Evolutionary conservation across 768 basidiomycete genomes (phyloP).

Genomic region (Vararia minispora): DNA sequence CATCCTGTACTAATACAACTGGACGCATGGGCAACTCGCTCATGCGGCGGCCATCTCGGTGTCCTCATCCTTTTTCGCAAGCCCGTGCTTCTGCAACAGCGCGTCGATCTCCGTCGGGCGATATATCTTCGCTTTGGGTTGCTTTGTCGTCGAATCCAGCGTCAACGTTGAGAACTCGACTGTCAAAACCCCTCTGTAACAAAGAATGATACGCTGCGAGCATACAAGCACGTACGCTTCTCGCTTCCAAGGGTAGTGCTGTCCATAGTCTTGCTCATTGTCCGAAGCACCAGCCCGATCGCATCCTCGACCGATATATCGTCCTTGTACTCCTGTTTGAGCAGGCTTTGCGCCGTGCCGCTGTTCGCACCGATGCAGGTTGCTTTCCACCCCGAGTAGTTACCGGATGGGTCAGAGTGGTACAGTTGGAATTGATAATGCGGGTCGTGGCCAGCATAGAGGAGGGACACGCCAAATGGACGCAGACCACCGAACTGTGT

Average conservation of each 20-base stretch:
- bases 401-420: constrained; percentile 96
- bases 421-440: constrained; percentile 96
- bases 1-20: no score
- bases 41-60: constrained; percentile 62
- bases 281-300: constrained; percentile 80
- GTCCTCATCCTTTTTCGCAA: constrained; percentile 84
- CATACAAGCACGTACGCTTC: constrained; percentile 53
- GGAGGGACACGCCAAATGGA: constrained; percentile 93
- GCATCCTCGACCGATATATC: constrained; percentile 87
- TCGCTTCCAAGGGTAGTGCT: constrained; percentile 94
- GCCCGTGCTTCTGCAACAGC: constrained; percentile 62
- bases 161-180: constrained; percentile 97
- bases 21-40: no score
- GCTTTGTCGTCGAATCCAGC: constrained; percentile 62
- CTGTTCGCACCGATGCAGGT: constrained; percentile 99
- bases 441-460: constrained; percentile 95
- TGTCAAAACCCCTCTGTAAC: constrained; percentile 20
- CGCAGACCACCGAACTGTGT: constrained; percentile 97
- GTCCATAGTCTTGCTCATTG: constrained; percentile 99
- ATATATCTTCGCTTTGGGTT: constrained; percentile 88
- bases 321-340: constrained; percentile 99
- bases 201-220: constrained; percentile 3
- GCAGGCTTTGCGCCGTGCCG: constrained; percentile 85
- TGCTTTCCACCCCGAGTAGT: constrained; percentile 98
- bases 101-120: constrained; percentile 81